Conservation (phyloP, 805 yeast species). For the Myxozyma vanderwaltii region DNA sequence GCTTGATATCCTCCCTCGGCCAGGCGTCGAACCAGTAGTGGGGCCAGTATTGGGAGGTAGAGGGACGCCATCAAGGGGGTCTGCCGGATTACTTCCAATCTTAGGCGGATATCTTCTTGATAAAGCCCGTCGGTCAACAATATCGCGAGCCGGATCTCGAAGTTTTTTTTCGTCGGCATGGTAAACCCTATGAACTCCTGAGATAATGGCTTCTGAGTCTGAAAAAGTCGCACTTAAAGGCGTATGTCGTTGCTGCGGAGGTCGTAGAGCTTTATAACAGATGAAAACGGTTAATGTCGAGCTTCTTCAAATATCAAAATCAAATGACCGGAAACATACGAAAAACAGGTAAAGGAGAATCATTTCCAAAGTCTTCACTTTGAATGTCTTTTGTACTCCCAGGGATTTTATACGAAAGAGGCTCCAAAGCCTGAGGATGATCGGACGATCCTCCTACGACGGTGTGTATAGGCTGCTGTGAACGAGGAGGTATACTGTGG, state of each 20-base stretch:
- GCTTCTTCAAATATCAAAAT: background rate
- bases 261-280: constrained; percentile 29
- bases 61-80: constrained; percentile 20
- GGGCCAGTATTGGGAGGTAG: constrained; percentile 20
- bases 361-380: constrained; percentile 28
- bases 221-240: constrained; percentile 35
- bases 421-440: constrained; percentile 26
- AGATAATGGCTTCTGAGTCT: constrained; percentile 29
- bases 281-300: background rate
- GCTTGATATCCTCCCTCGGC: constrained; percentile 12
- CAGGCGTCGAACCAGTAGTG: constrained; percentile 22
- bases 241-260: constrained; percentile 30
- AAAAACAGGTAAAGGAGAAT: constrained; percentile 30
- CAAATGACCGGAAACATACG: constrained; percentile 14
- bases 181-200: constrained; percentile 34
- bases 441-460: constrained; percentile 28
- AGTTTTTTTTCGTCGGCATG: constrained; percentile 2
- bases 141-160: constrained; percentile 26
- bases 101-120: constrained; percentile 11
- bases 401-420: constrained; percentile 35
- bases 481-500: background rate
- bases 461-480: background rate
- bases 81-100: constrained; percentile 14
- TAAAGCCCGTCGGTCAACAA: constrained; percentile 18
- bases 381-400: constrained; percentile 24